Conservation (phyloP, 169 alveolate genomes). For the Amoebophrya sp. region DNA sequence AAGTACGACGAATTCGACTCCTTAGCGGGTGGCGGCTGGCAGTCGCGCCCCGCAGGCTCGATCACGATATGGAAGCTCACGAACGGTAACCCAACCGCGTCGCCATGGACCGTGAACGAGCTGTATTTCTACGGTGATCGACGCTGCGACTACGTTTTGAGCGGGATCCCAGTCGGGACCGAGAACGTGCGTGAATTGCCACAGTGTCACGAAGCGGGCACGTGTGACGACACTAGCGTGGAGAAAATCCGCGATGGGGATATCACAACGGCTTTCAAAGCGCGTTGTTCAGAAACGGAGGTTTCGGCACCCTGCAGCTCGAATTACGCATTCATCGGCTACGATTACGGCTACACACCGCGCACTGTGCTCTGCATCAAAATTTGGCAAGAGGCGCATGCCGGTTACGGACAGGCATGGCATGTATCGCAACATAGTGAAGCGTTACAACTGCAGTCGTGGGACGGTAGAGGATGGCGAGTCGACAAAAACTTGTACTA, state of each 20-base stretch:
- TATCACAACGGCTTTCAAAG: background rate
- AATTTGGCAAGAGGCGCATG: background rate
- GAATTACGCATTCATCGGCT: background rate
- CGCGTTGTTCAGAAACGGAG: background rate
- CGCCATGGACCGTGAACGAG: background rate
- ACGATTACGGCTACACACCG: background rate
- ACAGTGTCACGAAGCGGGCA: background rate
- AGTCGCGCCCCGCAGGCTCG: background rate
- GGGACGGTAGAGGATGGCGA: background rate
- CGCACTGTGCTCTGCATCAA: background rate
- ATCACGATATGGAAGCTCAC: background rate
- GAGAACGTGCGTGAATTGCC: background rate
- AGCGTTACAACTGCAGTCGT: background rate
- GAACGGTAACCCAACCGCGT: background rate
- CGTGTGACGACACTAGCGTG: background rate
- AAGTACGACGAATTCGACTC: background rate
- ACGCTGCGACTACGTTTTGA: background rate
- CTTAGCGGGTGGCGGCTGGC: background rate
- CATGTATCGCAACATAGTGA: background rate
- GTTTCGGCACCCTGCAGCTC: background rate
- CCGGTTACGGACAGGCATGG: background rate
- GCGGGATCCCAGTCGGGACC: background rate
- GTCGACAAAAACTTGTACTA: too few relatives aligned
- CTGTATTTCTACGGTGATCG: conserved; percentile 5
- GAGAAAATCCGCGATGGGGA: background rate